These are phyloP conservation scores for Pythium phragmiticola DNA, from an alignment of 352 stramenopile species.

Conservation along the genomic window DNA sequence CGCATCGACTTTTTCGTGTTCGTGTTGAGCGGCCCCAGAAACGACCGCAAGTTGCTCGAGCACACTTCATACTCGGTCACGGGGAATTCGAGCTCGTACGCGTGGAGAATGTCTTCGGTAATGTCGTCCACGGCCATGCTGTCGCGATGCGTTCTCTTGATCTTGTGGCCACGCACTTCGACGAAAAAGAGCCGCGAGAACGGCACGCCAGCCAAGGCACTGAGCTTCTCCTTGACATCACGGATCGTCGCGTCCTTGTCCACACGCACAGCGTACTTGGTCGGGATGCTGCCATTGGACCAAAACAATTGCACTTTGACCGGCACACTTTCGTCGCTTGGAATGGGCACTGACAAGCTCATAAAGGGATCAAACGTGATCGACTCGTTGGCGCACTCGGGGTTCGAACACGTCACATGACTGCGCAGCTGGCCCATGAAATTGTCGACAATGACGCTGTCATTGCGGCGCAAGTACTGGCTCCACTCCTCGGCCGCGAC, in stretches of 20 bases:
- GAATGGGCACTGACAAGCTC: slow-evolving; percentile 88
- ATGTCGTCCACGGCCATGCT: slow-evolving; percentile 44
- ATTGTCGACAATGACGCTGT: slow-evolving; percentile 90
- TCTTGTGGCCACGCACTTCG: slow-evolving; percentile 68
- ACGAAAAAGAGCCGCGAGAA: slow-evolving; percentile 62
- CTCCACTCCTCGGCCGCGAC: slow-evolving; percentile 80
- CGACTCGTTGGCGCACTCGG: slow-evolving; percentile 71
- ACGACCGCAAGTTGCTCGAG: slow-evolving; percentile 53
- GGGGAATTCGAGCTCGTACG: slow-evolving; percentile 87
- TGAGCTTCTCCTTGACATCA: slow-evolving; percentile 65
- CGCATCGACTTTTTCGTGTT: slow-evolving; percentile 47
- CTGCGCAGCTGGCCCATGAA: slow-evolving; percentile 90
- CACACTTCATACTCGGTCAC: slow-evolving; percentile 67
- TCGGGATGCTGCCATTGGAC: slow-evolving; percentile 67
- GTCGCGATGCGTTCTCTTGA: slow-evolving; percentile 55
- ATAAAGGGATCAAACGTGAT: slow-evolving; percentile 91
- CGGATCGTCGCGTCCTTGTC: slow-evolving; percentile 52
- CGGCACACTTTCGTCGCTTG: slow-evolving; percentile 50
- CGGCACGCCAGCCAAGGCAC: slow-evolving; percentile 43
- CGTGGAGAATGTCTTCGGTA: slow-evolving; percentile 62
- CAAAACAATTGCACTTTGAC: slow-evolving; percentile 75
- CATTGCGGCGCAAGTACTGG: slow-evolving; percentile 89
- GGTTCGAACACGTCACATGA: slow-evolving; percentile 83
- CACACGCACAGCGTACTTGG: slow-evolving; percentile 66
- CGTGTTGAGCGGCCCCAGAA: slow-evolving; percentile 28